Evolutionary conservation across 805 yeast genomes (phyloP).

Genomic region (Nakazawaea ambrosiae): DNA sequence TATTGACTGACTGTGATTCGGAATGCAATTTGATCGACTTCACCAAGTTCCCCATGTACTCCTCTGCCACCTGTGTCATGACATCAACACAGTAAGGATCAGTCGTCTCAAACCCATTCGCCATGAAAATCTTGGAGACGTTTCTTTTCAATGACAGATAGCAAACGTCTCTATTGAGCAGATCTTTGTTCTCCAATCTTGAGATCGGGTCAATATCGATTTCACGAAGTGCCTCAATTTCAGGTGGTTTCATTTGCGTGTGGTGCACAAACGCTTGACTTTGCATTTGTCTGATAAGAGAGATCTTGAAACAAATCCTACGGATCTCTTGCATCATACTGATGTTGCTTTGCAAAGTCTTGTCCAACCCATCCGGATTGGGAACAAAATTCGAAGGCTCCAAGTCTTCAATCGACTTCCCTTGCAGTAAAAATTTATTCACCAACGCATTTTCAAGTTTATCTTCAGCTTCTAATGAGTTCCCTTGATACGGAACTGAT

Average conservation of each 20-base stretch:
- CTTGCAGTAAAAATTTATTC: slow-evolving; percentile 25
- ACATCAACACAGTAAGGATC: slow-evolving; percentile 73
- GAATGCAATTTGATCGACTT: slow-evolving; percentile 62
- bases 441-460: slow-evolving; percentile 36
- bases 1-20: slow-evolving; percentile 52
- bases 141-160: slow-evolving; percentile 60
- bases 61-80: slow-evolving; percentile 77
- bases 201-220: slow-evolving; percentile 81
- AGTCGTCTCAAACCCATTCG: slow-evolving; percentile 83
- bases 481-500: slow-evolving; percentile 45
- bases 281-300: slow-evolving; percentile 86
- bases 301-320: slow-evolving; percentile 80
- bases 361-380: slow-evolving; percentile 49
- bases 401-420: slow-evolving; percentile 25
- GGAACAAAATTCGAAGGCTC: slow-evolving; percentile 35
- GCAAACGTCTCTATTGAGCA: slow-evolving; percentile 51
- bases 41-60: slow-evolving; percentile 67
- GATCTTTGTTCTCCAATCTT: slow-evolving; percentile 62
- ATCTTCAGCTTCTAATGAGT: slow-evolving; percentile 39
- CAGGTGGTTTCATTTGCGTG: slow-evolving; percentile 66
- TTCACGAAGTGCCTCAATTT: slow-evolving; percentile 47
- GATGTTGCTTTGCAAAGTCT: slow-evolving; percentile 58
- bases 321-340: slow-evolving; percentile 81
- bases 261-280: slow-evolving; percentile 70
- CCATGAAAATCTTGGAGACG: slow-evolving; percentile 78